Evolutionary conservation across 495 filamentous ascomycete species (phyloP).

Genomic region (Podospora pseudopauciseta): DNA sequence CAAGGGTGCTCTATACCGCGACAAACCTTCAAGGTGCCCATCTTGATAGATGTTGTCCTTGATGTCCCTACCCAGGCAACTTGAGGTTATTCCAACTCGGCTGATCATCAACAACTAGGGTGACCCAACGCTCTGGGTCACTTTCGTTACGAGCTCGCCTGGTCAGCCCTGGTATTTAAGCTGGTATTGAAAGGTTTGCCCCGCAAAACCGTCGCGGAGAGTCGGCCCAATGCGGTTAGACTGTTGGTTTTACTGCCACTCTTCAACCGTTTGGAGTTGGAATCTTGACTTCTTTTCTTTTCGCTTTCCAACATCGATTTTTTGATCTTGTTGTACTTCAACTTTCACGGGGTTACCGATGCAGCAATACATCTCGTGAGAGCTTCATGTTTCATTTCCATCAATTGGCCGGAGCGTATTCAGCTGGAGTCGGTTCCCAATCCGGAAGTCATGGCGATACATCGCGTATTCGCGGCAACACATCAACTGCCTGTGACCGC

Average conservation of each 20-base stretch:
- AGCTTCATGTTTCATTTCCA: background rate
- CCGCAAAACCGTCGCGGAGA: background rate
- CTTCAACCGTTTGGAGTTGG: too few species aligned
- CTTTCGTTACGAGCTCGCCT: background rate
- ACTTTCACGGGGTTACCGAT: background rate
- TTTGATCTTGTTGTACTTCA: background rate
- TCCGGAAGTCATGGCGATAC: slow-evolving; percentile 1
- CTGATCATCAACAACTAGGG: background rate
- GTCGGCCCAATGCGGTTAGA: background rate
- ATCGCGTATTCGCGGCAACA: background rate
- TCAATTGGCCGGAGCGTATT: background rate
- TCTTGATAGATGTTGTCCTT: background rate
- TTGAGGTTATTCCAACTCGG: background rate
- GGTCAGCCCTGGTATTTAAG: slow-evolving; percentile 9
- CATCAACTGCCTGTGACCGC: background rate
- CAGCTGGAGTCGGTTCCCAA: background rate
- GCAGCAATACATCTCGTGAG: background rate
- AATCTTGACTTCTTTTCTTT: too few species aligned
- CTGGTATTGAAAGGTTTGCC: slow-evolving; percentile 9
- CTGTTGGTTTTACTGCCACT: too few species aligned
- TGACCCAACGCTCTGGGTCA: background rate
- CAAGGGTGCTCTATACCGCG: background rate
- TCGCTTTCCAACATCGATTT: background rate
- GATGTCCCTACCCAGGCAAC: background rate
- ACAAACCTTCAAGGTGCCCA: background rate